Evolutionary conservation across 805 yeast genomes (phyloP).

Genomic region (Saturnispora ahearnii): DNA sequence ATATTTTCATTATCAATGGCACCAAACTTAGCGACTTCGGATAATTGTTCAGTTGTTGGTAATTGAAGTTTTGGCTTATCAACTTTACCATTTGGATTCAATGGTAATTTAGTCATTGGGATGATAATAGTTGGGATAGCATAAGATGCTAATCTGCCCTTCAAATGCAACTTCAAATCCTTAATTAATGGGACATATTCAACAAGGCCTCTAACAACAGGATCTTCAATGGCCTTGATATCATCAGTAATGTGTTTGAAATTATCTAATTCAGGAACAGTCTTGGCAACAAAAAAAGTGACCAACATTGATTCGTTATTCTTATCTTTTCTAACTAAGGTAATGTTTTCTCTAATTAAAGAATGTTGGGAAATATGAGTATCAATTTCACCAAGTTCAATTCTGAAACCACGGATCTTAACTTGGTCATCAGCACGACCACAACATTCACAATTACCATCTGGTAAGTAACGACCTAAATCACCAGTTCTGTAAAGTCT

Average conservation of each 20-base stretch:
- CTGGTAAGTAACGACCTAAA: conserved; percentile 91
- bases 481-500: conserved; percentile 96
- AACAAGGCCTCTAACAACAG: conserved; percentile 70
- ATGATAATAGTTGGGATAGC: conserved; percentile 91
- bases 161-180: conserved; percentile 72
- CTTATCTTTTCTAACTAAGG: conserved; percentile 84
- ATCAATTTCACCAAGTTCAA: conserved; percentile 96
- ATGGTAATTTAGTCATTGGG: conserved; percentile 76
- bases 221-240: conserved; percentile 42
- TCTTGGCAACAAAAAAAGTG: conserved; percentile 80
- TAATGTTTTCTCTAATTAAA: conserved; percentile 82
- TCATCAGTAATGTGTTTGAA: conserved; percentile 43
- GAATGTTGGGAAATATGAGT: conserved; percentile 94
- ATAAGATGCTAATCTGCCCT: conserved; percentile 82
- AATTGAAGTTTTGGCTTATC: conserved; percentile 95
- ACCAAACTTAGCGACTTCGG: conserved; percentile 55
- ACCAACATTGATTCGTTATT: conserved; percentile 88
- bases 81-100: conserved; percentile 96
- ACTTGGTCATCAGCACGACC: conserved; percentile 99
- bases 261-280: conserved; percentile 34
- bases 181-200: conserved; percentile 68
- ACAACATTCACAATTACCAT: conserved; percentile 95
- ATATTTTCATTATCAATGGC: conserved; percentile 35
- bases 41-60: conserved; percentile 84
- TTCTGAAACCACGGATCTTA: conserved; percentile 96